These are phyloP conservation scores for Vaccinium myrtillus DNA, from an alignment of 148 eudicot genomes.

Conservation along the genomic window DNA sequence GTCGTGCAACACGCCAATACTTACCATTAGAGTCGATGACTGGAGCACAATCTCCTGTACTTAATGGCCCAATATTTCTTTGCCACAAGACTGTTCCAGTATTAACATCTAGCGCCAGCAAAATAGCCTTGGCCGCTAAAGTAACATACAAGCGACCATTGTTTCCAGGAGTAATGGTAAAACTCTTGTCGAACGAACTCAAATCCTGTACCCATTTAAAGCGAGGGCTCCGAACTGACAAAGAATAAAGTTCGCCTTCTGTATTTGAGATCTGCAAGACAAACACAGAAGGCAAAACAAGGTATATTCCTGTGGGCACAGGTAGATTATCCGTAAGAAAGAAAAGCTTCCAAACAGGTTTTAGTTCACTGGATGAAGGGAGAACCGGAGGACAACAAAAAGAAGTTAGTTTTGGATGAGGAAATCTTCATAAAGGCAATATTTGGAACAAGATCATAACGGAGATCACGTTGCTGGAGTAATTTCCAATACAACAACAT, in stretches of 20 bases:
- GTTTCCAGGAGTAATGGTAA: constrained; percentile 64
- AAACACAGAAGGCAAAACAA: not conserved
- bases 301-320: not conserved
- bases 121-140: constrained; percentile 40
- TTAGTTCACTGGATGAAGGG: not conserved
- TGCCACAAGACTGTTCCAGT: constrained; percentile 79
- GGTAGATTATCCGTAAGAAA: not conserved
- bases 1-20: not conserved
- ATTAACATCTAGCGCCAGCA: constrained; percentile 65
- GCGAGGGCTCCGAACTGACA: constrained; percentile 53
- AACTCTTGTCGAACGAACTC: constrained; percentile 48
- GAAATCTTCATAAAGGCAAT: not conserved
- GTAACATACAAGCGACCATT: constrained; percentile 76
- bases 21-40: constrained; percentile 83
- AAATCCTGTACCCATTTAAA: constrained; percentile 84
- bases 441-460: not conserved
- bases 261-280: constrained; percentile 69
- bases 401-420: not conserved
- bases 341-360: not conserved
- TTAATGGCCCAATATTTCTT: constrained; percentile 66
- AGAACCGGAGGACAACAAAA: not conserved
- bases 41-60: constrained; percentile 53
- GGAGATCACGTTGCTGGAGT: constrained; percentile 4
- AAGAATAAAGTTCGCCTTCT: constrained; percentile 75
- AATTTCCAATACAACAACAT: not conserved